Evolutionary conservation across 352 stramenopile genomes (phyloP).

Genomic region (Phytophthora colocasiae): DNA sequence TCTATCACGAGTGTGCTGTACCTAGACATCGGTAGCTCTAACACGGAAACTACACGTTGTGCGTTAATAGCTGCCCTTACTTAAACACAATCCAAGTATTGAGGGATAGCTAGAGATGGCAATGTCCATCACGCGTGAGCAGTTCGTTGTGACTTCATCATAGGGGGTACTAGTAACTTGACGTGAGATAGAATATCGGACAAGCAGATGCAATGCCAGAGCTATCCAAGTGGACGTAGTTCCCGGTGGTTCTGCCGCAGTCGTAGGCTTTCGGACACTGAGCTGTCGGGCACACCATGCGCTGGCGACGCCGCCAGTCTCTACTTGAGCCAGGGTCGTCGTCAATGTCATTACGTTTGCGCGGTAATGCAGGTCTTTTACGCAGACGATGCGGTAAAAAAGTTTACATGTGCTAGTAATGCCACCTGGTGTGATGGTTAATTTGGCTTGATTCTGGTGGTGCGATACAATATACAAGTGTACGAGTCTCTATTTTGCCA

Average conservation of each 20-base stretch:
- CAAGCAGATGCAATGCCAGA: not conserved
- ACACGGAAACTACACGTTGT: no score
- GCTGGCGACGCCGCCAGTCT: not conserved
- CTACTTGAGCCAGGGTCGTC: conserved; percentile 6
- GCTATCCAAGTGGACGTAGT: not conserved
- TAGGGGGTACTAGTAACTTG: not conserved
- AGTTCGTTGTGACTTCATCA: not conserved
- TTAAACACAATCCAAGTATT: no score
- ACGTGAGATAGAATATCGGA: not conserved
- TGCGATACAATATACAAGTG: conserved; percentile 5
- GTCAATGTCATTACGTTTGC: not conserved
- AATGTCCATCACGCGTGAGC: not conserved
- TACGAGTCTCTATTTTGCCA: not conserved
- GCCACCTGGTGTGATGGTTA: not conserved
- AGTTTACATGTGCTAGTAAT: conserved; percentile 13
- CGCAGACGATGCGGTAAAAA: conserved; percentile 8
- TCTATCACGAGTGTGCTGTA: no score
- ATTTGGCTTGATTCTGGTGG: conserved; percentile 17
- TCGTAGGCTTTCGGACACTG: not conserved
- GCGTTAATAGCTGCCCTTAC: no score
- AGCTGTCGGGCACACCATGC: conserved; percentile 2
- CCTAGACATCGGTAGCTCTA: no score
- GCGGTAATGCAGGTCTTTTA: conserved; percentile 8
- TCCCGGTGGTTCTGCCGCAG: not conserved
- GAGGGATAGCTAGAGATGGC: not conserved